Evolutionary conservation across 2,329 filamentous ascomycete genomes (phyloP), one percentile per base, ranked within the genome.

Genomic region (Tolypocladium pustulatum): DNA sequence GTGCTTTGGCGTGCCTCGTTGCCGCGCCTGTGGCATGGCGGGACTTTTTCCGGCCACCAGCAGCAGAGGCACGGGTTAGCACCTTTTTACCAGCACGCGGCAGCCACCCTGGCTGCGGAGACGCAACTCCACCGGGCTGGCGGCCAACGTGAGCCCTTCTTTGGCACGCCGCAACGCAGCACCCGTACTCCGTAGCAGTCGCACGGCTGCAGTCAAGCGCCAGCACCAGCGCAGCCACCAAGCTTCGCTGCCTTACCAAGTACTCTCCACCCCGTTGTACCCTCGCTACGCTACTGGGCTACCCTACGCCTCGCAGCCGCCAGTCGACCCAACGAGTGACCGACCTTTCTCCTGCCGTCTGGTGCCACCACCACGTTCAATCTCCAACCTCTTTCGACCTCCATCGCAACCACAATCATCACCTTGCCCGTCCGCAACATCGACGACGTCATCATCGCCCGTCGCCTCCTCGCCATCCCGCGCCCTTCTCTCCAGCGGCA

Each of bases 401-500:
- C n/a, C 53, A 55, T 55, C 53, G 37, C 53, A 37, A 38, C 53
- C 53, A 37, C 52, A 52, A 22, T 38, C 53, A 51, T 56, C 46
- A 55, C 61, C 56, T 58, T 58, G 56, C 54, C 20, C 59, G 56
- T 56, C 49, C 30, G 27, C 49, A 34, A n/a, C 49, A 22, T n/a
- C 49, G 8, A 34, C 49, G 10, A 7, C 49, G 10, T 30, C 49
- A 34, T 53, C 63, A 27, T 56, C 56, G 38, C 51, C 38, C 38
- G 46, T 40, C 58, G 40, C 57, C 54, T 49, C 54, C 51, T 51
- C 25, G 51, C 60, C 59, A 38, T 51, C 56, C 55, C 56, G 49
- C 59, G 59, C 59, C 51, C 58, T 49, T 57, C 54, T 55, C 55
- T 25, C 61, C 61, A 25, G 62, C 62, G 58, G 60, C 61, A 62